phyloP scores from a whole-genome alignment of 2,329 filamentous ascomycete genomes.

The Teratosphaeriaceae sp. region DNA sequence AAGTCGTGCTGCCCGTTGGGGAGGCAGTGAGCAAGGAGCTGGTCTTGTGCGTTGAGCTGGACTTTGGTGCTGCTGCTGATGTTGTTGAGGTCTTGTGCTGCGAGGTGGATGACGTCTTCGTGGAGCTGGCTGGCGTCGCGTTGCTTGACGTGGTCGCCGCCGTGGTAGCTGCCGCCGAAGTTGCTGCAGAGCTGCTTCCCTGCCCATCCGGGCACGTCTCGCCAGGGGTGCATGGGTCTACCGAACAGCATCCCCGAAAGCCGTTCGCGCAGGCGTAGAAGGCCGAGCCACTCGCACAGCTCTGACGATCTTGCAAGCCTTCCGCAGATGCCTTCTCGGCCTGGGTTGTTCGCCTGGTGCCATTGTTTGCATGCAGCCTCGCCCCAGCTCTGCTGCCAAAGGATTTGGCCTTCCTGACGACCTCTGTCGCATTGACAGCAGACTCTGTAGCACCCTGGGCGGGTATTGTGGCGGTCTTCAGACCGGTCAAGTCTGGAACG shows the following conservation, averaged over 20 bases:
- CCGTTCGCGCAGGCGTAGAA: constrained; percentile 21
- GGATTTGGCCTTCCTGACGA: constrained; percentile 6
- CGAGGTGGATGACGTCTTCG: neutral
- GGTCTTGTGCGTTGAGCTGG: neutral
- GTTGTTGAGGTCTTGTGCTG: neutral
- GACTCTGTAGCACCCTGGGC: neutral
- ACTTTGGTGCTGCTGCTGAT: neutral
- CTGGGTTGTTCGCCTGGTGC: neutral
- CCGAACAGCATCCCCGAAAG: constrained; percentile 23
- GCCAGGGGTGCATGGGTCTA: constrained; percentile 18
- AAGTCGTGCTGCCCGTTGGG: neutral
- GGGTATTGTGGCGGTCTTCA: constrained; percentile 7
- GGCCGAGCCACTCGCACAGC: constrained; percentile 13
- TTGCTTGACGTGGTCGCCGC: neutral
- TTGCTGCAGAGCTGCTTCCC: neutral
- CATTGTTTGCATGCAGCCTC: constrained; percentile 3
- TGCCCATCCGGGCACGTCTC: constrained; percentile 13
- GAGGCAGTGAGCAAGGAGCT: neutral
- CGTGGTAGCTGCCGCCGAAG: neutral
- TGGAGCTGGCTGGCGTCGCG: neutral
- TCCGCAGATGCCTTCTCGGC: neutral
- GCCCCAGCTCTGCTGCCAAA: constrained; percentile 6
- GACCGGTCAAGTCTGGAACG: constrained; percentile 14
- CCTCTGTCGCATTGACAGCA: constrained; percentile 2
- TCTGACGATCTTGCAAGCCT: constrained; percentile 12